Evolutionary conservation across 345 rosid genomes (phyloP).

Genomic region (Geranium brycei): DNA sequence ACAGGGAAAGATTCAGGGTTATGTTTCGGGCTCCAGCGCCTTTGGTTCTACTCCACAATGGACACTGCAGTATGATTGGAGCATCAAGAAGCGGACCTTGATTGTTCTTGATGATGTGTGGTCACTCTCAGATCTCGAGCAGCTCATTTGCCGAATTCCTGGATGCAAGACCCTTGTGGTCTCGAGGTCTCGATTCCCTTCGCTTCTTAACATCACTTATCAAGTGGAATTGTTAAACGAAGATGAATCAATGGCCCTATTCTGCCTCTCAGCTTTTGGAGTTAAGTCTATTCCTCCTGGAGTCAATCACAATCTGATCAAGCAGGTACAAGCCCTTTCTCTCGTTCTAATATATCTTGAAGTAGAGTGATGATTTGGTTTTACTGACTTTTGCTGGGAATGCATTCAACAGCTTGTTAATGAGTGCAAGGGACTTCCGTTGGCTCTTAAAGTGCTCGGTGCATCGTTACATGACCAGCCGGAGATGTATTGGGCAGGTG

Average conservation of each 20-base stretch:
- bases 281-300: slow-evolving; percentile 44
- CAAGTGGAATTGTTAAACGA: slow-evolving; percentile 53
- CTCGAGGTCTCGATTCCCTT: slow-evolving; percentile 52
- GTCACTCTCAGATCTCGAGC: slow-evolving; percentile 45
- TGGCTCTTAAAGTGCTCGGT: slow-evolving; percentile 93
- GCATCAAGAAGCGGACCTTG: slow-evolving; percentile 18
- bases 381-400: slow-evolving; percentile 4
- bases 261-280: slow-evolving; percentile 66
- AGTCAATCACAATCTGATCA: slow-evolving; percentile 35
- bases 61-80: slow-evolving; percentile 23
- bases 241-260: slow-evolving; percentile 53
- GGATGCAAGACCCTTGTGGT: slow-evolving; percentile 66
- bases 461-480: slow-evolving; percentile 52
- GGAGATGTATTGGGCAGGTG: slow-evolving; percentile 64
- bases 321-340: slow-evolving; percentile 37
- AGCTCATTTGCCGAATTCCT: slow-evolving; percentile 31
- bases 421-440: slow-evolving; percentile 86
- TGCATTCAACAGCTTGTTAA: slow-evolving; percentile 39
- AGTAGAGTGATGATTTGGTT: neutral
- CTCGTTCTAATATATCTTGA: neutral
- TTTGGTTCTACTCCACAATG: slow-evolving; percentile 19
- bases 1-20: slow-evolving; percentile 28
- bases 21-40: slow-evolving; percentile 29
- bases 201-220: slow-evolving; percentile 22
- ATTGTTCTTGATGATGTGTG: slow-evolving; percentile 87